phyloP scores from a whole-genome alignment of 805 yeast species.

The Suhomyces tanzawaensis region DNA sequence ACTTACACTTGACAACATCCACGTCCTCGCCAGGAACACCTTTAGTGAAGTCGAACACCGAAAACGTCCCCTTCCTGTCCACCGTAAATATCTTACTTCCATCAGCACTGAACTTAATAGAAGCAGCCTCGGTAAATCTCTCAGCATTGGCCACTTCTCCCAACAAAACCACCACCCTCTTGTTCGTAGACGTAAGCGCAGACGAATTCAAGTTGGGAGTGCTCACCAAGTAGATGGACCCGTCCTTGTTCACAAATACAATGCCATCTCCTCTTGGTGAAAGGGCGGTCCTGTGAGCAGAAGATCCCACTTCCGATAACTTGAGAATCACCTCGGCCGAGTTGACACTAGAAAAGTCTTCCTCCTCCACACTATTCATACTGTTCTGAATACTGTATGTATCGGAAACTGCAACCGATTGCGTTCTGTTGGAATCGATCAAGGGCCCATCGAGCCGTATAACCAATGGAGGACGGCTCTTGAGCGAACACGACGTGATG shows the following conservation, averaged over 20 bases:
- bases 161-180: slow-evolving; percentile 55
- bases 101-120: slow-evolving; percentile 69
- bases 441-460: slow-evolving; percentile 43
- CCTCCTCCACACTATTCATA: slow-evolving; percentile 17
- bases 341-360: slow-evolving; percentile 20
- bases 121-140: slow-evolving; percentile 73
- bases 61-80: slow-evolving; percentile 78
- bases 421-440: slow-evolving; percentile 33
- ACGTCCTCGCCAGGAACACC: slow-evolving; percentile 70
- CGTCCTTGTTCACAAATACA: slow-evolving; percentile 77
- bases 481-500: slow-evolving; percentile 38
- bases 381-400: slow-evolving; percentile 20
- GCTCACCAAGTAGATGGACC: slow-evolving; percentile 66
- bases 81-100: slow-evolving; percentile 76
- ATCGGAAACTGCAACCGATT: slow-evolving; percentile 10
- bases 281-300: slow-evolving; percentile 68
- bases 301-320: slow-evolving; percentile 77
- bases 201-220: slow-evolving; percentile 46
- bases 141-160: slow-evolving; percentile 79
- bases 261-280: slow-evolving; percentile 87
- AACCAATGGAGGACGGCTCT: slow-evolving; percentile 31
- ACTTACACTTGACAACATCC: slow-evolving; percentile 66
- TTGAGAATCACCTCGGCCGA: slow-evolving; percentile 42
- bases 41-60: slow-evolving; percentile 83
- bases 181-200: slow-evolving; percentile 11